phyloP scores from a whole-genome alignment of 345 rosid genomes.

The Psidium guajava region DNA sequence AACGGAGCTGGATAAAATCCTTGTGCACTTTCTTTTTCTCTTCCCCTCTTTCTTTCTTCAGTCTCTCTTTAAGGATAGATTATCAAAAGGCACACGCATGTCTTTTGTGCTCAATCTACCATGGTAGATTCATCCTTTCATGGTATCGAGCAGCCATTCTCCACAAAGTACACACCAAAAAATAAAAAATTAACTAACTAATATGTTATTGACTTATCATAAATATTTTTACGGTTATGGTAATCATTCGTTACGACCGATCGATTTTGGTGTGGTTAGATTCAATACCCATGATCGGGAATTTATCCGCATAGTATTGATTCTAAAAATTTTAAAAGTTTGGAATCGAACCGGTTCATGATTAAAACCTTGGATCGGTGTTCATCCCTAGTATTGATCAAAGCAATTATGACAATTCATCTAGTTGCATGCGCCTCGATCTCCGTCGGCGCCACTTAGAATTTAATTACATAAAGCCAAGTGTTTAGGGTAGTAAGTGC shows the following conservation, averaged over 20 bases:
- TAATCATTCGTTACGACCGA: background rate
- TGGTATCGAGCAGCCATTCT: background rate
- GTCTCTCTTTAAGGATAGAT: background rate
- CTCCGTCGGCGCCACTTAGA: no score
- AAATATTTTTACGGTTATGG: background rate
- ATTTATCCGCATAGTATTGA: no score
- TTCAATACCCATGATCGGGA: no score
- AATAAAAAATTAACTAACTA: background rate
- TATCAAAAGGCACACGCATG: background rate
- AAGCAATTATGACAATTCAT: no score
- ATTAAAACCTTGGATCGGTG: no score
- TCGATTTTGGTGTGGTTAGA: accelerated
- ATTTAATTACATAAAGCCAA: no score
- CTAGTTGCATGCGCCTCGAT: no score
- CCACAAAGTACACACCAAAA: background rate
- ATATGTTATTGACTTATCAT: background rate
- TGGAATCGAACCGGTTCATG: no score
- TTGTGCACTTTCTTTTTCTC: background rate
- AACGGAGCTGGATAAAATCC: no score
- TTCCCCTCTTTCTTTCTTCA: background rate
- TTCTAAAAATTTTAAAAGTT: no score
- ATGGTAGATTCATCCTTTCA: background rate
- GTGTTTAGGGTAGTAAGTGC: no score
- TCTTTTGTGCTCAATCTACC: background rate
- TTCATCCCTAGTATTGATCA: no score